Evolutionary conservation across 2,329 filamentous ascomycete species (phyloP), one percentile per base, ranked within the genome.

Genomic region (Alternaria brassicicola): DNA sequence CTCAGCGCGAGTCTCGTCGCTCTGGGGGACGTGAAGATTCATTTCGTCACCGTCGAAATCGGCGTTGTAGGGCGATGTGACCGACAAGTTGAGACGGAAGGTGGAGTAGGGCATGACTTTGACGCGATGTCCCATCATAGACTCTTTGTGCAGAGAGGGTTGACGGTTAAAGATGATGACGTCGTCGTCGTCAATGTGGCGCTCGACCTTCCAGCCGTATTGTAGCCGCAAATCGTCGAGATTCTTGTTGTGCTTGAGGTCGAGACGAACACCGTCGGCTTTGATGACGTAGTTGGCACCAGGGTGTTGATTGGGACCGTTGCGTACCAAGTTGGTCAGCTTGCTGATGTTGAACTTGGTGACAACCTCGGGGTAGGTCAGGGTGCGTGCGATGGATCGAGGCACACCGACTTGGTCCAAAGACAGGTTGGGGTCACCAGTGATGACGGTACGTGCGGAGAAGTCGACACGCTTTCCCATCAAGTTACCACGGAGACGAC

Each of bases 21-120:
- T 95, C 75, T 99, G 95, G 4, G 95, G 96, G 51, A 99, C 96
- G 85, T 99, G 95, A 81, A 99, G 87, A 76, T 99, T 99, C 95
- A 99, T 99, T 80, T 99, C 95, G 78, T 99, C 95, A 81, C 95
- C 95, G 75, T 99, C 95, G 81, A 99, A 99, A 91, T 99, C 95
- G 70, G 95, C 95, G 81, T 99, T 99, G 84, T 99, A 99, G 0
- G 95, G 95, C 26, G 93, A 96, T 0, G 96, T 99, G 73, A 99
- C 95, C 0, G 95, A 99, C 68, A 99, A 80, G 74, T 99, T 99
- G 45, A 99, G 86, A 64, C 95, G 89, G 84, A 99, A 99, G 1
- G 95, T 99, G 6, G 95, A 99, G 78, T 97, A 99, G 3, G 95
- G 95, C 93, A 99, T 98, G 61, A 99, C 95, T 60, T 90, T 89